phyloP scores from a whole-genome alignment of 208 protist species.

The Crithidia thermophila region DNA sequence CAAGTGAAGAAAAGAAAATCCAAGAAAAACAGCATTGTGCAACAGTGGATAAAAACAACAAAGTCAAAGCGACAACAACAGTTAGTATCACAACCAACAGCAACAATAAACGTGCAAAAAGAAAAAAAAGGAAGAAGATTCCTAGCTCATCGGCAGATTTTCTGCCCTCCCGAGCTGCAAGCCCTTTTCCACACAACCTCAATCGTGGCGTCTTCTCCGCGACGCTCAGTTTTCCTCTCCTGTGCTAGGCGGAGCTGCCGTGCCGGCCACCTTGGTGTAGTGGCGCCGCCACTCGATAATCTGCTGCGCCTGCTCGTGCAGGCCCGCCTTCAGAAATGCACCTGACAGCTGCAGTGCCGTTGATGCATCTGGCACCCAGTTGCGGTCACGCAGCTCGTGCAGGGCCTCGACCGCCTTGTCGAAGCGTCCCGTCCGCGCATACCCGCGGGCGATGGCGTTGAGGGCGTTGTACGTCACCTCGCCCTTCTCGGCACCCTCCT shows the following conservation, averaged over 20 bases:
- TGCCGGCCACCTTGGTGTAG: constrained; percentile 62
- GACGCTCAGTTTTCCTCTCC: background rate
- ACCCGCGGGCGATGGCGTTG: constrained; percentile 83
- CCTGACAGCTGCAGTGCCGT: constrained; percentile 78
- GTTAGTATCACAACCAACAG: too few relatives aligned
- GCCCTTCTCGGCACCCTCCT: constrained; percentile 19
- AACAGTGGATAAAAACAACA: too few relatives aligned
- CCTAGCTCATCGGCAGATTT: too few relatives aligned
- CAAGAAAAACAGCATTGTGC: too few relatives aligned
- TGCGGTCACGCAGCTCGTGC: constrained; percentile 76
- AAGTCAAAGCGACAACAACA: too few relatives aligned
- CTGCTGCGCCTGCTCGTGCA: constrained; percentile 89
- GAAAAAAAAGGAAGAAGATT: too few relatives aligned
- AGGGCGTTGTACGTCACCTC: constrained; percentile 67
- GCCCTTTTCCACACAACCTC: background rate
- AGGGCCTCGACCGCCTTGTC: constrained; percentile 86
- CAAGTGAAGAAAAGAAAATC: too few relatives aligned
- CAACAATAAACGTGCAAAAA: too few relatives aligned
- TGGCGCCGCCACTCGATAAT: constrained; percentile 87
- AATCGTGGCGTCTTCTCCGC: background rate
- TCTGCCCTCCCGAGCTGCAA: too few relatives aligned
- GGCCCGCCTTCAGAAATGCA: constrained; percentile 82
- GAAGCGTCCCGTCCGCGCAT: constrained; percentile 71
- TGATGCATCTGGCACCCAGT: constrained; percentile 82
- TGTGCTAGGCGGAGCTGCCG: background rate